Evolutionary conservation across 108 stramenopile species (phyloP).

Genomic region (Phaeodactylum tricornutum): DNA sequence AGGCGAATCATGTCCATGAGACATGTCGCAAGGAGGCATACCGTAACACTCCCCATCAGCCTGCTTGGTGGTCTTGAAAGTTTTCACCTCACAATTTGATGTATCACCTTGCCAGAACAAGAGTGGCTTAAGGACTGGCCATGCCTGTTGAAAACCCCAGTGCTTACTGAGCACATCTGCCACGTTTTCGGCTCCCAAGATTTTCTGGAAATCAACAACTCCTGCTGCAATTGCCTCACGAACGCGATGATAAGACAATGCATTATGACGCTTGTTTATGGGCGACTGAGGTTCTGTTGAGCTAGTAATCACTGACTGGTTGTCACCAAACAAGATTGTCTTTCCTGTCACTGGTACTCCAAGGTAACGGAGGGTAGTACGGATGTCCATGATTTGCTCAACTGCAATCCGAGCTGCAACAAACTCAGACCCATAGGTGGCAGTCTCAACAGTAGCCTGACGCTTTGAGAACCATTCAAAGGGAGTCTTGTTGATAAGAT

Average conservation of each 20-base stretch:
- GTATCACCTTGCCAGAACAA: conserved; percentile 1
- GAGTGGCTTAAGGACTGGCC: not conserved
- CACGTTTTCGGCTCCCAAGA: conserved; percentile 1
- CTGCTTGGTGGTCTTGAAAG: too few species aligned
- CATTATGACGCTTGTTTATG: conserved; percentile 4
- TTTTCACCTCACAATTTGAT: too few species aligned
- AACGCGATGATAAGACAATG: conserved; percentile 1
- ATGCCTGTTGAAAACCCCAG: not conserved
- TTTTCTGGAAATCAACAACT: not conserved
- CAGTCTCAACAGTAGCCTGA: conserved; percentile 26
- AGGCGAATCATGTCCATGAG: too few species aligned
- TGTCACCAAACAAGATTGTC: conserved; percentile 7
- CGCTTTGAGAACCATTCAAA: conserved; percentile 16
- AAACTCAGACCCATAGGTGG: conserved; percentile 26
- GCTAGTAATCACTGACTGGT: conserved; percentile 3
- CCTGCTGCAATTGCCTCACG: conserved; percentile 6
- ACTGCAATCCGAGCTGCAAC: conserved; percentile 17
- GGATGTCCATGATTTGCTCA: conserved; percentile 12
- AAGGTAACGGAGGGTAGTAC: conserved; percentile 13
- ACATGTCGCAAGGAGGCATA: too few species aligned
- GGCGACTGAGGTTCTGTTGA: not conserved
- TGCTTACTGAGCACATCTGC: conserved; percentile 11
- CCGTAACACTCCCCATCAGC: too few species aligned
- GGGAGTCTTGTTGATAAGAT: conserved; percentile 9
- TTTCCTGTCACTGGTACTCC: conserved; percentile 2